These are phyloP conservation scores for Stevia rebaudiana DNA, from an alignment of 140 eudicot species.

Conservation along the genomic window DNA sequence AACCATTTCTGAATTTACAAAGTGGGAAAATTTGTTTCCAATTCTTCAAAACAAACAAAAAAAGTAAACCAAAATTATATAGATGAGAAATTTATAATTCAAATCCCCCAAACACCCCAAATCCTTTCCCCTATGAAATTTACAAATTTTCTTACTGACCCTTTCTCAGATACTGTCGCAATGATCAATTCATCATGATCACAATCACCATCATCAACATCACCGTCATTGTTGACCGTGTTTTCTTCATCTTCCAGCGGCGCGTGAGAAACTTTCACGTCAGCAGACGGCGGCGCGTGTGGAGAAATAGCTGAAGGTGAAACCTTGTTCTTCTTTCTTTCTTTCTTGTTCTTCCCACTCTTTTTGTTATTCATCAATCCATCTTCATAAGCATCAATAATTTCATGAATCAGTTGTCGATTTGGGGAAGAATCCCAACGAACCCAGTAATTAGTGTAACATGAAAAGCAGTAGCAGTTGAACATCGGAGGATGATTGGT, in stretches of 20 bases:
- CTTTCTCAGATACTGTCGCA: conserved; percentile 19
- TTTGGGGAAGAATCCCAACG: conserved; percentile 73
- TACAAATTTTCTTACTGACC: conserved; percentile 56
- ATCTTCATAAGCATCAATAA: conserved; percentile 67
- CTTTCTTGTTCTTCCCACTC: conserved; percentile 44
- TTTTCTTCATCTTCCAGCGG: conserved; percentile 22
- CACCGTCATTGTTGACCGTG: background rate
- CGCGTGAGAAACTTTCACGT: conserved; percentile 13
- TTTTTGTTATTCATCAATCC: conserved; percentile 28
- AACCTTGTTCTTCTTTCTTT: conserved; percentile 38
- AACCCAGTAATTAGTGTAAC: conserved; percentile 77
- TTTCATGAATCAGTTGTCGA: conserved; percentile 71
- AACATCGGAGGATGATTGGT: conserved; percentile 41
- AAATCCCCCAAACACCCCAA: conserved; percentile 71
- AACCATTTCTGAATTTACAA: conserved; percentile 10
- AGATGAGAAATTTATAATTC: background rate
- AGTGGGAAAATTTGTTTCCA: conserved; percentile 20
- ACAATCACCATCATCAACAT: conserved; percentile 26
- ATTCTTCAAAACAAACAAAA: conserved; percentile 5
- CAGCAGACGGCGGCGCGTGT: conserved; percentile 8
- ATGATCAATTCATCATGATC: conserved; percentile 29
- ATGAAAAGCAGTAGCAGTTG: conserved; percentile 62
- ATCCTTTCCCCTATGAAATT: conserved; percentile 61
- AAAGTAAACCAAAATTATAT: background rate
- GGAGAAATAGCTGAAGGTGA: background rate